Evolutionary conservation across 345 rosid species (phyloP).

Genomic region (Eucalyptus curtisii): DNA sequence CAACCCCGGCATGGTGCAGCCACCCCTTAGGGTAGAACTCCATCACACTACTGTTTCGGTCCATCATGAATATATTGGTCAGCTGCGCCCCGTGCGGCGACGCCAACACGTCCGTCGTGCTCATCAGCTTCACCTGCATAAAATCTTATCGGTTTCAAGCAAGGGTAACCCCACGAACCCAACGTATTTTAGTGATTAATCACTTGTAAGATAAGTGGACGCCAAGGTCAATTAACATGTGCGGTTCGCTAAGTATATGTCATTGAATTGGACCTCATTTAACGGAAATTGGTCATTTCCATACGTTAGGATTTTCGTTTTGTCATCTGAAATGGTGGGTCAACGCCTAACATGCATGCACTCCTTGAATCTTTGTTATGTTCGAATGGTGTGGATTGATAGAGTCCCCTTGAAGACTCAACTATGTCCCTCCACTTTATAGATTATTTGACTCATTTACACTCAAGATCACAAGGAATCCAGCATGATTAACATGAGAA

Average conservation of each 20-base stretch:
- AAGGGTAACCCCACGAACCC: background rate
- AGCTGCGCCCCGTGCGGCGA: conserved; percentile 68
- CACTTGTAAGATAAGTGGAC: background rate
- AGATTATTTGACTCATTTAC: background rate
- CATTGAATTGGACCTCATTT: background rate
- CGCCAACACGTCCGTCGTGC: conserved; percentile 39
- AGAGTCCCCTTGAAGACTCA: background rate
- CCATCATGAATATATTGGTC: conserved; percentile 63
- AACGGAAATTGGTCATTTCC: background rate
- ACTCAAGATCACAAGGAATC: background rate
- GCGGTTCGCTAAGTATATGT: background rate
- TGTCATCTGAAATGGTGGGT: background rate
- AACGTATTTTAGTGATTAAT: background rate
- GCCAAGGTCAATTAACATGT: background rate
- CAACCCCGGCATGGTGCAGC: conserved; percentile 57
- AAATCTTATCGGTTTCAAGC: background rate
- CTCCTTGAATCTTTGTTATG: background rate
- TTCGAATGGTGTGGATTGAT: background rate
- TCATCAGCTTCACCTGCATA: conserved; percentile 47
- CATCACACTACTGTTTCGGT: conserved; percentile 54
- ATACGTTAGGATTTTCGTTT: background rate
- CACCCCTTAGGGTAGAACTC: conserved; percentile 70
- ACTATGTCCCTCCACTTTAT: background rate
- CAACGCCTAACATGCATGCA: background rate
- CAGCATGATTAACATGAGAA: background rate